Conservation (phyloP, 73 alveolate genomes). For the Chromera velia region DNA sequence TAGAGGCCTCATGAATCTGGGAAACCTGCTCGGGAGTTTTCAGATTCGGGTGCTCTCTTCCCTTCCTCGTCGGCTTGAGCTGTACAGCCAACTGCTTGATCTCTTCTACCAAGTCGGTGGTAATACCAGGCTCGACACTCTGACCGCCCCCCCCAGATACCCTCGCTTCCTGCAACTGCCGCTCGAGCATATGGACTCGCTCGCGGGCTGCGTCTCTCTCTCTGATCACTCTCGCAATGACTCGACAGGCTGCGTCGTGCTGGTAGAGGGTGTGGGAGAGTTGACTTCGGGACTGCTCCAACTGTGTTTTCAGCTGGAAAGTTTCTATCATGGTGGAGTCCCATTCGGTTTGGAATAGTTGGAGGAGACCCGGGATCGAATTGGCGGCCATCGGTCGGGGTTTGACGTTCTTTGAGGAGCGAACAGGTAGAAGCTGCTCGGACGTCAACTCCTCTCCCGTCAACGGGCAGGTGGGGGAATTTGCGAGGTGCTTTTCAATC, state of each 20-base stretch:
- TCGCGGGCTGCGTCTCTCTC: constrained; percentile 63
- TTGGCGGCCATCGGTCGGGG: constrained; percentile 55
- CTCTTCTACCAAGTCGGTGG: neutral
- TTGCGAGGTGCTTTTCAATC: constrained; percentile 51
- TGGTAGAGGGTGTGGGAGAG: constrained; percentile 63
- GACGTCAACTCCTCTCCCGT: constrained; percentile 53
- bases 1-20: too few species aligned
- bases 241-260: constrained; percentile 75
- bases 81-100: neutral
- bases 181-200: constrained; percentile 36
- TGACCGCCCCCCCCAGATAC: neutral
- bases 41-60: neutral
- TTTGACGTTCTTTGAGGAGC: constrained; percentile 27
- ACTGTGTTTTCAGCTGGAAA: constrained; percentile 39
- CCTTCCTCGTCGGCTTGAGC: neutral
- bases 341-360: constrained; percentile 63
- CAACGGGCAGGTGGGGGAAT: constrained; percentile 57
- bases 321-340: constrained; percentile 61
- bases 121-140: neutral
- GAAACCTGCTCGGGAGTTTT: neutral
- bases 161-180: constrained; percentile 2
- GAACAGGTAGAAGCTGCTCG: constrained; percentile 32
- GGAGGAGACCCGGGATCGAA: constrained; percentile 57
- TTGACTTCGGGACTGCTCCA: constrained; percentile 38
- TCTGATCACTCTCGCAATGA: constrained; percentile 56